Evolutionary conservation across 2,329 filamentous ascomycete genomes (phyloP).

Genomic region (Daldinia sp.): DNA sequence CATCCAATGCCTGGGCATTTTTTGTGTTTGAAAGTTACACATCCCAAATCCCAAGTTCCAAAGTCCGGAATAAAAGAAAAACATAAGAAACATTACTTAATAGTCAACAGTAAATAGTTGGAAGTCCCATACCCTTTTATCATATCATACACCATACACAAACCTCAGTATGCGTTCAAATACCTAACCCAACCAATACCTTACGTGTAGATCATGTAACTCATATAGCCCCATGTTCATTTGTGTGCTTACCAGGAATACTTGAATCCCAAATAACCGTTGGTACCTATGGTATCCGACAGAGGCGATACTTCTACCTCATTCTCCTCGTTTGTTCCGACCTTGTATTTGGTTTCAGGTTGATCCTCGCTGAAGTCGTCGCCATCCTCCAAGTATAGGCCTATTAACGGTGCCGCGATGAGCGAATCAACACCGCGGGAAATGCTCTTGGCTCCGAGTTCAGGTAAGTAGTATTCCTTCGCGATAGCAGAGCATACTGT

Average conservation of each 20-base stretch:
- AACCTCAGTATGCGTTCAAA: not conserved
- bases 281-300: conserved; percentile 6
- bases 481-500: conserved; percentile 51
- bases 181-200: conserved; percentile 1
- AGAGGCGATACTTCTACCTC: conserved; percentile 35
- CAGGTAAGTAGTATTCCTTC: conserved; percentile 48
- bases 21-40: conserved; percentile 5
- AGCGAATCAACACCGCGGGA: conserved; percentile 44
- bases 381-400: conserved; percentile 49
- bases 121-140: not conserved
- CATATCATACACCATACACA: conserved; percentile 8
- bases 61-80: not conserved
- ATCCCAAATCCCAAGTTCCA: not conserved
- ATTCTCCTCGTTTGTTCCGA: conserved; percentile 36
- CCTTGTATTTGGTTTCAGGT: conserved; percentile 40
- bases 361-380: conserved; percentile 49
- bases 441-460: conserved; percentile 54
- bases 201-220: conserved; percentile 6
- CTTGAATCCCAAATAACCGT: conserved; percentile 16
- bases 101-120: conserved; percentile 11
- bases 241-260: conserved; percentile 14
- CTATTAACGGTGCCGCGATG: conserved; percentile 43
- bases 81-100: conserved; percentile 1
- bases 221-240: conserved; percentile 1
- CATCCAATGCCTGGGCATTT: not conserved